A percentile compares a stretch with the other conserved stretches of the same genome.
Conservation (phyloP, 23 red algal genomes). For the Gracilariopsis chorda region DNA sequence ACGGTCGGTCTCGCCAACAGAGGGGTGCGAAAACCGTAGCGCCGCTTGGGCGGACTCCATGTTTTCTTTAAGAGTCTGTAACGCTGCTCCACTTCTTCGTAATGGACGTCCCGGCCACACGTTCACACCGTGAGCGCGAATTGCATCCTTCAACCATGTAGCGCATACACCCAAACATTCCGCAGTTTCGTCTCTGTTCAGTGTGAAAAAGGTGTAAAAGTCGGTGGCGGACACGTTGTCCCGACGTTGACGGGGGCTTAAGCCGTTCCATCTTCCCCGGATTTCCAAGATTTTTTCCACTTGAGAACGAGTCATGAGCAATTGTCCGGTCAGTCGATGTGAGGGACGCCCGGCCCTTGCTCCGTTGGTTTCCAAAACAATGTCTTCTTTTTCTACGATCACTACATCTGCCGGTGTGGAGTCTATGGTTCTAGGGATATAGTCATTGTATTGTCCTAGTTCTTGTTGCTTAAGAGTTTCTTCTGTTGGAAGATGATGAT, state of each 20-base stretch:
- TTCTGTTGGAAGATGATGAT: background rate
- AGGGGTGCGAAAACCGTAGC: slow-evolving; percentile 9
- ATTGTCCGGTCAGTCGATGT: slow-evolving; percentile 5
- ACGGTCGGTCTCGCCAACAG: background rate
- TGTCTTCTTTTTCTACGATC: slow-evolving; percentile 12
- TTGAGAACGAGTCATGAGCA: slow-evolving; percentile 45
- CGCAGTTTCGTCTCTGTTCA: slow-evolving; percentile 55
- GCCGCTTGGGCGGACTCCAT: background rate
- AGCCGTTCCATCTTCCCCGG: slow-evolving; percentile 28
- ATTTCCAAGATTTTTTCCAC: slow-evolving; percentile 50
- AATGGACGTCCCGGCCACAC: slow-evolving; percentile 55
- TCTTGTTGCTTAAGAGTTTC: background rate
- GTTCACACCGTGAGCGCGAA: slow-evolving; percentile 35
- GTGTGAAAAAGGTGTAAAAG: slow-evolving; percentile 44
- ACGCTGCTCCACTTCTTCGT: slow-evolving; percentile 6
- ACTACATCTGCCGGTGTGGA: background rate
- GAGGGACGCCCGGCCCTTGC: slow-evolving; percentile 30
- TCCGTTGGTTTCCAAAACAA: slow-evolving; percentile 9
- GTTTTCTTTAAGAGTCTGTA: slow-evolving; percentile 11
- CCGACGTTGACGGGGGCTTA: slow-evolving; percentile 28
- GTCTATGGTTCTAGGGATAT: background rate
- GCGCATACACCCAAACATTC: slow-evolving; percentile 28
- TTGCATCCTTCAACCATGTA: slow-evolving; percentile 65
- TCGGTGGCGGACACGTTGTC: slow-evolving; percentile 7
- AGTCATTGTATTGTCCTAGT: background rate